A percentile compares a stretch with the other conserved stretches of the same genome.
Conservation (phyloP, 1,284 basidiomycete species). For the Heterobasidion occidentale region DNA sequence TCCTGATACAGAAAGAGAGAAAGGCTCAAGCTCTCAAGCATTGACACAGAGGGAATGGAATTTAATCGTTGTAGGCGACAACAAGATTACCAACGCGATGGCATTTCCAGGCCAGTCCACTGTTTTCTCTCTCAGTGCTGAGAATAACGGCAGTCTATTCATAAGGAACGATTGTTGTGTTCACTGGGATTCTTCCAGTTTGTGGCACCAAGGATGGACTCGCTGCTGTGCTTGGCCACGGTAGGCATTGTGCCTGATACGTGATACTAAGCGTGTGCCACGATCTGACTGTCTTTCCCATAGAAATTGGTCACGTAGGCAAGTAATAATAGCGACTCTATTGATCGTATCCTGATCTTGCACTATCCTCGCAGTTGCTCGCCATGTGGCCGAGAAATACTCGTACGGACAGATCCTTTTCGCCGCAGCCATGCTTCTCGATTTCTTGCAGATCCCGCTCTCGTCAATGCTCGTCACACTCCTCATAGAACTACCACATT, state of each 20-base stretch:
- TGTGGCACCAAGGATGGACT: conserved; percentile 77
- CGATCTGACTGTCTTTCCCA: background rate
- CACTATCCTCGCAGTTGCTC: conserved; percentile 42
- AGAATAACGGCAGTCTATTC: background rate
- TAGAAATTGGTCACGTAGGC: conserved; percentile 87
- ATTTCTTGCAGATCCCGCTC: conserved; percentile 32
- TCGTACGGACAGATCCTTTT: conserved; percentile 45
- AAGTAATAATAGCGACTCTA: conserved; percentile 14
- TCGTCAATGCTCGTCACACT: conserved; percentile 36
- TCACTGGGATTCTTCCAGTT: conserved; percentile 83
- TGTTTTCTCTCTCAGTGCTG: background rate
- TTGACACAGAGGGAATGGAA: conserved; percentile 50
- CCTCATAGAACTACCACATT: conserved; percentile 76
- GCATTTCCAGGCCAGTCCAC: conserved; percentile 56
- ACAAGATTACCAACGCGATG: conserved; percentile 72
- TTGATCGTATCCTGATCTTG: background rate
- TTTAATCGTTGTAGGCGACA: conserved; percentile 78
- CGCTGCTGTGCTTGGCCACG: conserved; percentile 84
- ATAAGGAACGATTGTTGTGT: conserved; percentile 75
- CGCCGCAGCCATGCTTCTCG: conserved; percentile 25
- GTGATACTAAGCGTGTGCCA: conserved; percentile 43
- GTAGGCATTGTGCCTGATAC: conserved; percentile 28
- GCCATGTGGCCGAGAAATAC: conserved; percentile 69
- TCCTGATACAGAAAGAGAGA: conserved; percentile 13
- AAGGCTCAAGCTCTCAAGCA: conserved; percentile 16